Percentiles rank a stretch among this genome's conserved stretches.
Evolutionary conservation across 2,329 filamentous ascomycete species (phyloP).

Genomic region (Sporothrix curviconia): DNA sequence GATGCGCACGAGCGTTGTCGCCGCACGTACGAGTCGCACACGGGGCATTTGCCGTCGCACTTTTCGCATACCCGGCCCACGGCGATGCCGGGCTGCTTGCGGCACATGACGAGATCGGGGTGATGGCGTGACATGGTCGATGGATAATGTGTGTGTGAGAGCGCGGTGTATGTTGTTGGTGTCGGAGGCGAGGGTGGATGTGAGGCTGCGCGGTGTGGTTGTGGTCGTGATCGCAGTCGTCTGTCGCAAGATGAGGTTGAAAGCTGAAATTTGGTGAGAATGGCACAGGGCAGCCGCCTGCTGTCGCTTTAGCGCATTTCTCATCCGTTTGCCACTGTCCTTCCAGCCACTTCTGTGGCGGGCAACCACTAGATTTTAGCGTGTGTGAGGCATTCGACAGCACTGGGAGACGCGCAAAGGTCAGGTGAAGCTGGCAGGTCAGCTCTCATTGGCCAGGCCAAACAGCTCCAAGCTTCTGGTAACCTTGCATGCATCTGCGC

Average conservation of each 20-base stretch:
- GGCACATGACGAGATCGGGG: conserved; percentile 98
- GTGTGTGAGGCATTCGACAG: too few relatives aligned
- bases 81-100: conserved; percentile 94
- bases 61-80: conserved; percentile 99
- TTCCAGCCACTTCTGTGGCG: conserved; percentile 19
- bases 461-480: not conserved
- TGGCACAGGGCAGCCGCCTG: not conserved
- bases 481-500: conserved; percentile 2
- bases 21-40: conserved; percentile 98
- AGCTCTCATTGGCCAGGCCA: not conserved
- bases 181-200: not conserved
- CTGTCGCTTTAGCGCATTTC: conserved; percentile 4
- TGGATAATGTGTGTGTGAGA: not conserved
- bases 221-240: not conserved
- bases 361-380: too few relatives aligned
- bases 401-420: too few relatives aligned
- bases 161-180: not conserved
- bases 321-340: conserved; percentile 18
- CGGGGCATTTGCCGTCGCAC: conserved; percentile 98
- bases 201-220: not conserved
- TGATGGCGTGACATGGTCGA: conserved; percentile 80
- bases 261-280: not conserved
- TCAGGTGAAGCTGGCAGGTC: too few relatives aligned
- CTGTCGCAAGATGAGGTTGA: not conserved
- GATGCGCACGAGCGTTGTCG: conserved; percentile 93